Conservation (phyloP, 352 stramenopile species). For the Aphanomyces euteiches region DNA sequence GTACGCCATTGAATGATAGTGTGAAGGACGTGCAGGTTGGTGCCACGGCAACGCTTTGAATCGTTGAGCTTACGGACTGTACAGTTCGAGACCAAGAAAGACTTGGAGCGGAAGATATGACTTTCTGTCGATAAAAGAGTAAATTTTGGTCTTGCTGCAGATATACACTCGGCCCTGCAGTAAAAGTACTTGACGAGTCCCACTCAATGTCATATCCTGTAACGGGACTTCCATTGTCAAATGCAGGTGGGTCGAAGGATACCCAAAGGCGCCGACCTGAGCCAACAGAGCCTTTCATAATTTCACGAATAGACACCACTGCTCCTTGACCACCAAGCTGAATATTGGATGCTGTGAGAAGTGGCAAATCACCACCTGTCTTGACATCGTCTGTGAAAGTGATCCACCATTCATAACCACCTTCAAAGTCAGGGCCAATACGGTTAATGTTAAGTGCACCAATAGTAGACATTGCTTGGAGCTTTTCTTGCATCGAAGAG, state of each 20-base stretch:
- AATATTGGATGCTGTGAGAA: constrained; percentile 3
- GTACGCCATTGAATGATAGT: constrained; percentile 49
- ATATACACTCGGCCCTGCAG: constrained; percentile 43
- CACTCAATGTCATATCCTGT: constrained; percentile 61
- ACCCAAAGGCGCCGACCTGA: constrained; percentile 71
- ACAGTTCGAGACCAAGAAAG: constrained; percentile 50
- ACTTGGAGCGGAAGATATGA: constrained; percentile 50
- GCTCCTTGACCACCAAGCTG: constrained; percentile 43
- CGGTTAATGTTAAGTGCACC: constrained; percentile 46
- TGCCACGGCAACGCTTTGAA: constrained; percentile 39
- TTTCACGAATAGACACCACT: constrained; percentile 47
- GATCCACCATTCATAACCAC: constrained; percentile 30
- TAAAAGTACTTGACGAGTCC: constrained; percentile 58
- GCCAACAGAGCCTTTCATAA: constrained; percentile 63
- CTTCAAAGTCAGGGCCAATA: constrained; percentile 33
- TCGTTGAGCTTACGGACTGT: constrained; percentile 44
- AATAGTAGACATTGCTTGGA: constrained; percentile 55
- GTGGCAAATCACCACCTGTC: constrained; percentile 23
- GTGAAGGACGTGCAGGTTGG: constrained; percentile 39
- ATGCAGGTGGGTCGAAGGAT: constrained; percentile 60
- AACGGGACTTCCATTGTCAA: constrained; percentile 62
- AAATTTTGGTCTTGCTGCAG: constrained; percentile 50
- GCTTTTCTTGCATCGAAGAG: constrained; percentile 66
- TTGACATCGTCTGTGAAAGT: constrained; percentile 25
- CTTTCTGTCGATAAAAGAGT: constrained; percentile 51